A percentile compares a stretch with the other conserved stretches of the same genome.
Conservation (phyloP, 1,284 basidiomycete species). For the Blastosporella zonata region DNA sequence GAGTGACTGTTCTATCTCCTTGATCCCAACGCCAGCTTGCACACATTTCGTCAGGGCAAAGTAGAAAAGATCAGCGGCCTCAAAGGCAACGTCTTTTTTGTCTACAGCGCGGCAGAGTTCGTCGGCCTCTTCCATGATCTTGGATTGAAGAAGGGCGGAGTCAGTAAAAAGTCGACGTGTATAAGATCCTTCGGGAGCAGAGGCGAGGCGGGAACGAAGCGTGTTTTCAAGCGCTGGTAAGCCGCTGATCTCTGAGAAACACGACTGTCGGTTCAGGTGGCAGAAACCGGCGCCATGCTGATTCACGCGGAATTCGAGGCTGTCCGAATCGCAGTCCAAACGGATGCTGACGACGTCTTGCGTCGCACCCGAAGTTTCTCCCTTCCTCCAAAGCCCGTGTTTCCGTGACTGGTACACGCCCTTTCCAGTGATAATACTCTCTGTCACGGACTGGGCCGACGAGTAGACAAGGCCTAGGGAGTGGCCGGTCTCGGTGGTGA, state of each 20-base stretch:
- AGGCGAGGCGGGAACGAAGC: constrained; percentile 67
- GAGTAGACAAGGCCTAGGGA: constrained; percentile 96
- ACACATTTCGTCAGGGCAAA: constrained; percentile 91
- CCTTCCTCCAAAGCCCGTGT: constrained; percentile 96
- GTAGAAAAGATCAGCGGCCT: constrained; percentile 95
- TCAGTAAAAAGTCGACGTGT: constrained; percentile 89
- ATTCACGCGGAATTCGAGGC: constrained; percentile 88
- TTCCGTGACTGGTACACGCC: constrained; percentile 97
- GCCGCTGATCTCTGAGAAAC: constrained; percentile 81
- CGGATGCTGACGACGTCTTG: constrained; percentile 86
- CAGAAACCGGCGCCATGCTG: constrained; percentile 95
- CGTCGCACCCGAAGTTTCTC: constrained; percentile 92
- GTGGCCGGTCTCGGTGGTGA: constrained; percentile 73
- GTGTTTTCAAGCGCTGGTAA: constrained; percentile 83
- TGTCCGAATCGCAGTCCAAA: constrained; percentile 92
- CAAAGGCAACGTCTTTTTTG: constrained; percentile 88
- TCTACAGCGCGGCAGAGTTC: constrained; percentile 88
- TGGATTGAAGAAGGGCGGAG: constrained; percentile 77
- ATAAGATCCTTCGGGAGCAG: constrained; percentile 90
- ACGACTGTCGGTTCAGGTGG: constrained; percentile 83
- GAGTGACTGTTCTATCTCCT: constrained; percentile 84
- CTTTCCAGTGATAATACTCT: constrained; percentile 85
- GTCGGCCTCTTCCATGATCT: constrained; percentile 98
- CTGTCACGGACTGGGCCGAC: constrained; percentile 83
- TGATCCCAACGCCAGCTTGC: constrained; percentile 78